phyloP scores from a whole-genome alignment of 495 filamentous ascomycete genomes.

The Talaromyces trachyspermus region DNA sequence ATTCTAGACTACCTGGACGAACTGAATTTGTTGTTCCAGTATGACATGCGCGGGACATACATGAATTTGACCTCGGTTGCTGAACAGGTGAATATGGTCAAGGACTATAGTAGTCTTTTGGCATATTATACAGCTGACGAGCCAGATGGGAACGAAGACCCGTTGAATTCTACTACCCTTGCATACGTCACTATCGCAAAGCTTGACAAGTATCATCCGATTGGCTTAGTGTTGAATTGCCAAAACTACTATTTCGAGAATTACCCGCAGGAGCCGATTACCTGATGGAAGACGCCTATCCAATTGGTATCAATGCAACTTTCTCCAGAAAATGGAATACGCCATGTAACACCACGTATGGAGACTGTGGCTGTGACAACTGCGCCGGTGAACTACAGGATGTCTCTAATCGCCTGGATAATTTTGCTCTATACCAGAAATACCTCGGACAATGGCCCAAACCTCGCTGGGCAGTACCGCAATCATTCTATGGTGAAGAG shows the following conservation, averaged over 20 bases:
- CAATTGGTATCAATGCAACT: conserved; percentile 45
- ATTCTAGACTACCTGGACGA: conserved; percentile 47
- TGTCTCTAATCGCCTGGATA: conserved; percentile 43
- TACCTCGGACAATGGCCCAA: conserved; percentile 33
- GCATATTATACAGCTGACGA: conserved; percentile 60
- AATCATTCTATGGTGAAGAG: conserved; percentile 51
- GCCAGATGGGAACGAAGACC: conserved; percentile 54
- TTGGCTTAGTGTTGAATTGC: conserved; percentile 57
- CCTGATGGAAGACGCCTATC: conserved; percentile 56
- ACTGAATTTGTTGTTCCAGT: conserved; percentile 50
- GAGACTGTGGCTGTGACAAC: conserved; percentile 63
- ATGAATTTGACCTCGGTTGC: conserved; percentile 44
- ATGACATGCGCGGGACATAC: conserved; percentile 52
- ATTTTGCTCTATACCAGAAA: conserved; percentile 31
- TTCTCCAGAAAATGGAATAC: conserved; percentile 32
- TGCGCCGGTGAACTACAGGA: conserved; percentile 48
- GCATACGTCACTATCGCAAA: conserved; percentile 36
- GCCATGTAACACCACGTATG: conserved; percentile 52
- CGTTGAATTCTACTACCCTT: conserved; percentile 34
- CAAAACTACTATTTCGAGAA: conserved; percentile 53
- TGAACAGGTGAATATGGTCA: conserved; percentile 41
- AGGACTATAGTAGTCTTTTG: conserved; percentile 41
- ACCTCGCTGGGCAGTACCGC: conserved; percentile 49
- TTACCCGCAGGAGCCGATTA: conserved; percentile 52
- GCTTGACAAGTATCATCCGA: conserved; percentile 59